Base-by-base conservation (phyloP, 2,329 filamentous ascomycete species). In the Dryadomyces quercivorus region DNA sequence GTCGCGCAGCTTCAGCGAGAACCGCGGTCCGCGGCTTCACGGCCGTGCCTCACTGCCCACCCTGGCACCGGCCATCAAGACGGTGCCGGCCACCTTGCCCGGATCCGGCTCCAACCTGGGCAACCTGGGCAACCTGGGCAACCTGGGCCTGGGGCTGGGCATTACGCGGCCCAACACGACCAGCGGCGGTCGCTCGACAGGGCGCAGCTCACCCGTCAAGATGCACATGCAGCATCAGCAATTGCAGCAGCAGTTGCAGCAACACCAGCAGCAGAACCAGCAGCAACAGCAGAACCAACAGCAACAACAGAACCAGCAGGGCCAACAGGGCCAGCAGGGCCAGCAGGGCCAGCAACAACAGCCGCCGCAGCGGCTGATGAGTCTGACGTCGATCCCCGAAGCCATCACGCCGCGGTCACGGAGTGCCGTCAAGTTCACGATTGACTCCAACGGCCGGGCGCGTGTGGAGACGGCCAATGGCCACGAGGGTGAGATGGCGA, bases 341-440 rank as follows among this genome's bases (percentile, higher is more conserved):
- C n/a, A n/a, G n/a, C n/a, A n/a, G n/a, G n/a, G n/a, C n/a, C n/a
- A n/a, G 4, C 36, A 40, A 16, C 36, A 40, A 8, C 52, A 57
- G 13, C 69, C 66, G 43, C 73, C 77, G 55, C 70, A 72, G 48
- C 73, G 76, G 13, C 63, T 80, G 7, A 72, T 76, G 2, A 75
- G 74, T 53, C 66, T 81, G 13, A 74, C 72, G 0, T 80, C 80
- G 1, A 84, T 84, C 34, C 79, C 80, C 0, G 81, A 84, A 45
- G 57, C 54, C 22, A 55, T 52, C 50, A 57, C 54, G 13, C 67
- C 73, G 1, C 68, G 71, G 51, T 72, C 73, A 42, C 72, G 77
- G 44, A 75, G 78, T 1, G 76, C 80, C 45, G 78, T 84, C 7
- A 80, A 77, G 60, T 81, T 85, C 58, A 81, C 74, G 16, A 82